phyloP scores from a whole-genome alignment of 2,329 filamentous ascomycete species.

The Shiraia sp. region DNA sequence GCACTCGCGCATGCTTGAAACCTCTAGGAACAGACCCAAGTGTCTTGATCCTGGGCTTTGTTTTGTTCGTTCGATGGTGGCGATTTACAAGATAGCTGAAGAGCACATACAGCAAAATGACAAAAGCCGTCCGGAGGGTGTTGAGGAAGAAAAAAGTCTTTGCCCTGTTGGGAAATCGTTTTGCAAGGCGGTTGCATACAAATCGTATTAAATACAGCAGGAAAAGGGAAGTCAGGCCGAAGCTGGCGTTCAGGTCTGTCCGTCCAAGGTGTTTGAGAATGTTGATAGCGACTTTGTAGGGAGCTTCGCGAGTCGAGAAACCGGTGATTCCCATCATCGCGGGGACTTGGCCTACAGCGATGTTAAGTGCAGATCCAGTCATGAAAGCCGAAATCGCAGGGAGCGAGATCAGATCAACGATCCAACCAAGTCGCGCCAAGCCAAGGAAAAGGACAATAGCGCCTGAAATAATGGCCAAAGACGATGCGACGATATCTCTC shows the following conservation, averaged over 20 bases:
- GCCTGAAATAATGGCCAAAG: constrained; percentile 78
- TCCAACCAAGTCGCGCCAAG: constrained; percentile 79
- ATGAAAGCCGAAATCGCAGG: constrained; percentile 94
- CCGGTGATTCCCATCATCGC: constrained; percentile 77
- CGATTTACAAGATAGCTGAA: constrained; percentile 86
- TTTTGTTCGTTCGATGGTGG: constrained; percentile 41
- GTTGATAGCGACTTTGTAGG: constrained; percentile 85
- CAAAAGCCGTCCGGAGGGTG: constrained; percentile 86
- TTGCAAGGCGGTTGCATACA: constrained; percentile 66
- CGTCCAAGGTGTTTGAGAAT: constrained; percentile 69
- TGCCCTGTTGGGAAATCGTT: constrained; percentile 67
- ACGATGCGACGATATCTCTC: constrained; percentile 53
- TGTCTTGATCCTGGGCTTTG: constrained; percentile 70
- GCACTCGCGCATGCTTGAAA: constrained; percentile 79
- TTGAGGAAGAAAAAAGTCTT: constrained; percentile 88
- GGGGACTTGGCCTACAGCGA: constrained; percentile 81
- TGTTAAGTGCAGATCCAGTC: constrained; percentile 93
- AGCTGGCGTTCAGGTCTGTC: constrained; percentile 74
- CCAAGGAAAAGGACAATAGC: constrained; percentile 81
- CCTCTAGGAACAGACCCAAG: constrained; percentile 79
- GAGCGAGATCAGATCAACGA: constrained; percentile 92
- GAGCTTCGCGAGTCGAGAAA: constrained; percentile 74
- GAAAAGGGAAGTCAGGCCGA: constrained; percentile 79
- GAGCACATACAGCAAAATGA: constrained; percentile 89
- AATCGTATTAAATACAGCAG: constrained; percentile 73